These are phyloP conservation scores for Vitis hybrid DNA, from an alignment of 177 flowering plant species.

Conservation along the genomic window DNA sequence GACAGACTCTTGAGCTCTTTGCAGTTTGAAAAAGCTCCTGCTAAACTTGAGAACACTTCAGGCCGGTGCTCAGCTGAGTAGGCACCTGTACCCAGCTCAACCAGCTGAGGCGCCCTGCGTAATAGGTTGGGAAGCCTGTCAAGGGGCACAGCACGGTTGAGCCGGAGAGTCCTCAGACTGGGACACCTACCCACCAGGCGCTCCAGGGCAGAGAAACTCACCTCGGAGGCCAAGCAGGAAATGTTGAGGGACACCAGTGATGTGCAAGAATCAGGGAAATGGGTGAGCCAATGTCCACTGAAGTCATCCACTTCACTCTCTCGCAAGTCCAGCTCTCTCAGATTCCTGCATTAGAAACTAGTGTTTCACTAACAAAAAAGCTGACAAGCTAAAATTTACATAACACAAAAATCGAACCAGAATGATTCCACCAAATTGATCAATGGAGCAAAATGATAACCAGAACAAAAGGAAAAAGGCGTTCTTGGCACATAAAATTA, in stretches of 20 bases:
- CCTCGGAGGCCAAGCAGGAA: constrained; percentile 68
- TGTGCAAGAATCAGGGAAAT: constrained; percentile 73
- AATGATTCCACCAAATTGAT: background rate
- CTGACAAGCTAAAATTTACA: background rate
- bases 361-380: background rate
- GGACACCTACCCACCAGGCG: constrained; percentile 76
- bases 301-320: constrained; percentile 85
- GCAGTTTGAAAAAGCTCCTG: constrained; percentile 61
- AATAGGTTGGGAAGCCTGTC: constrained; percentile 68
- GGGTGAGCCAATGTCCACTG: constrained; percentile 82
- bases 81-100: constrained; percentile 80
- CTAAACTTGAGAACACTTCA: constrained; percentile 55
- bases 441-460: background rate
- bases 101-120: constrained; percentile 67
- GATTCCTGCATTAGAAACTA: constrained; percentile 46
- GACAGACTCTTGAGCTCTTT: constrained; percentile 72
- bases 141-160: constrained; percentile 77
- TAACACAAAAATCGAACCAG: background rate
- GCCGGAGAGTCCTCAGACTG: constrained; percentile 65
- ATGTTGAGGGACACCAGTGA: constrained; percentile 79
- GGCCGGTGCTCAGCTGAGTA: constrained; percentile 57
- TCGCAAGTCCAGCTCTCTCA: constrained; percentile 74
- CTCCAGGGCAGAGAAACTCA: constrained; percentile 71
- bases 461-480: background rate
- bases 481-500: background rate